These are phyloP conservation scores for Cutaneotrichosporon sp. DNA, from an alignment of 1,284 basidiomycete species.

Conservation along the genomic window DNA sequence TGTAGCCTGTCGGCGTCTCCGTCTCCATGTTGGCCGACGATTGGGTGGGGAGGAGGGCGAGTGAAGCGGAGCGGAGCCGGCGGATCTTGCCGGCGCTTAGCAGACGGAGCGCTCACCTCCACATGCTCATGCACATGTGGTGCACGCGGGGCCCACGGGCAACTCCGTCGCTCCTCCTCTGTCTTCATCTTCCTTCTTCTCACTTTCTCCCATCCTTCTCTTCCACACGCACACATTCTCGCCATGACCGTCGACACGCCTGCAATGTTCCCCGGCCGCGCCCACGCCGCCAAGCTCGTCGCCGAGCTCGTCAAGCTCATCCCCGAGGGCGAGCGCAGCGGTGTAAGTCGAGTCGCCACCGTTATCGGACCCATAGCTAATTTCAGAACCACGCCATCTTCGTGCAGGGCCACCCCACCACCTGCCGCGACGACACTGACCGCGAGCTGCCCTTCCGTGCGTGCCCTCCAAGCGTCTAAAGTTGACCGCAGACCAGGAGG, in stretches of 20 bases:
- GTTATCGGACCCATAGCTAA: not conserved
- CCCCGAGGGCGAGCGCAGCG: constrained; percentile 28
- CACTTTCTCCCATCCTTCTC: no score
- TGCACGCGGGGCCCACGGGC: constrained; percentile 3
- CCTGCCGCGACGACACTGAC: constrained; percentile 82
- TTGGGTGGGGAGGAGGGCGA: no score
- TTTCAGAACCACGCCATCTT: constrained; percentile 46
- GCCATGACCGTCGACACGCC: constrained; percentile 13
- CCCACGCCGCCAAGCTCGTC: constrained; percentile 47
- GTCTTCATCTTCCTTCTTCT: no score
- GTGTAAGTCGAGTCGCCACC: constrained; percentile 28
- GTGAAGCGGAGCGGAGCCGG: not conserved
- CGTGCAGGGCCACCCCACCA: constrained; percentile 56
- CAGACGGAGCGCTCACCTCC: no score
- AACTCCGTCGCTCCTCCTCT: constrained; percentile 4
- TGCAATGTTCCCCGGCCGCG: constrained; percentile 43
- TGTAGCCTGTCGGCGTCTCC: no score
- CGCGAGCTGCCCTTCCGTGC: constrained; percentile 74
- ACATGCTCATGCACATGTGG: not conserved
- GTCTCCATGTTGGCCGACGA: not conserved
- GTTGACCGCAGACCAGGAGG: constrained; percentile 61
- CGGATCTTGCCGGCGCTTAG: constrained; percentile 8
- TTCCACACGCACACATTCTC: not conserved
- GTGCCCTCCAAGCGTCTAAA: constrained; percentile 16
- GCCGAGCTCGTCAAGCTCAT: constrained; percentile 38